Conservation (phyloP, 1,284 basidiomycete genomes). For the Malassezia caprae region DNA sequence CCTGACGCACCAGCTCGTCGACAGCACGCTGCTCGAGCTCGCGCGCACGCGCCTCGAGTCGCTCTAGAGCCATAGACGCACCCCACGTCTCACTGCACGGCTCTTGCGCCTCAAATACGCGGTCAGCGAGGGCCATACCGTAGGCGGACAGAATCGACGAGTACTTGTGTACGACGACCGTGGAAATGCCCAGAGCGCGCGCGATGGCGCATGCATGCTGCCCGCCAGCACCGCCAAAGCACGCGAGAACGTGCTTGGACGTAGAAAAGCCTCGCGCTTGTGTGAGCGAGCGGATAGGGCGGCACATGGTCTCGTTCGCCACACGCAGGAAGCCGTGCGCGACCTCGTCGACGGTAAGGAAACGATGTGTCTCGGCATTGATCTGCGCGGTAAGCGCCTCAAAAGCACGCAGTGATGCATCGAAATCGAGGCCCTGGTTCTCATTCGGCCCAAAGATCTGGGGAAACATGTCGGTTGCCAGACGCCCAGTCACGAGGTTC, state of each 20-base stretch:
- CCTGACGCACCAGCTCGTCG: slow-evolving; percentile 62
- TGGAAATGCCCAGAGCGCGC: slow-evolving; percentile 68
- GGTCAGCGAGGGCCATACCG: slow-evolving; percentile 77
- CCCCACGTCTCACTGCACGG: slow-evolving; percentile 64
- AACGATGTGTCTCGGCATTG: slow-evolving; percentile 57
- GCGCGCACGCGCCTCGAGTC: slow-evolving; percentile 45
- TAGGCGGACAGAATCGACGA: slow-evolving; percentile 81
- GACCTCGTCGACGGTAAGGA: slow-evolving; percentile 69
- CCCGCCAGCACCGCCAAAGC: slow-evolving; percentile 82
- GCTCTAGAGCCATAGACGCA: background rate
- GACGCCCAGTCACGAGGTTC: slow-evolving; percentile 41
- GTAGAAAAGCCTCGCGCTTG: slow-evolving; percentile 80
- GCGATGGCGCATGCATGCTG: slow-evolving; percentile 84
- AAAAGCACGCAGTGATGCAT: slow-evolving; percentile 56
- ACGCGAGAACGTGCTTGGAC: slow-evolving; percentile 74
- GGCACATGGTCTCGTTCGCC: slow-evolving; percentile 58
- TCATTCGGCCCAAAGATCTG: slow-evolving; percentile 79
- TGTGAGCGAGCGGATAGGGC: slow-evolving; percentile 81
- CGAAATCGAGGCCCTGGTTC: slow-evolving; percentile 66
- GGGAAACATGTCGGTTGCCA: slow-evolving; percentile 55
- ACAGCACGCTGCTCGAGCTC: slow-evolving; percentile 55
- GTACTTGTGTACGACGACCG: slow-evolving; percentile 73
- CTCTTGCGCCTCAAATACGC: slow-evolving; percentile 64
- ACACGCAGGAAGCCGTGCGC: slow-evolving; percentile 59
- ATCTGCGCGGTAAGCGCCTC: slow-evolving; percentile 61